phyloP scores from a whole-genome alignment of 2,329 filamentous ascomycete species.

The Drechmeria coniospora region DNA sequence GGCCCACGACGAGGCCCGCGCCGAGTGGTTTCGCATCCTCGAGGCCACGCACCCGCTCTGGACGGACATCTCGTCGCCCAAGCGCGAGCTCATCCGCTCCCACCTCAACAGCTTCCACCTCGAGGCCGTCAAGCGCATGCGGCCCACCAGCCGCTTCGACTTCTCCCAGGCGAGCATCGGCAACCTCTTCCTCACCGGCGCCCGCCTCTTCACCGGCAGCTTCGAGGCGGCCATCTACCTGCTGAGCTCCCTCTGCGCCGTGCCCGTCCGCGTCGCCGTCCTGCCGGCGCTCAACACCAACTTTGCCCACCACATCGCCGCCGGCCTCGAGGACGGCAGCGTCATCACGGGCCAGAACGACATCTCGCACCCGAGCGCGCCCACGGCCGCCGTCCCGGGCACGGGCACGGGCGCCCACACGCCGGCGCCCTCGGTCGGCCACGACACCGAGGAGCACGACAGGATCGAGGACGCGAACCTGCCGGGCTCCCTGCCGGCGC shows the following conservation, averaged over 20 bases:
- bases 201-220: constrained; percentile 77
- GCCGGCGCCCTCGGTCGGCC: constrained; percentile 18
- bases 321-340: constrained; percentile 59
- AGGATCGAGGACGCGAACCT: constrained; percentile 65
- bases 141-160: constrained; percentile 60
- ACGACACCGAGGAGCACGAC: constrained; percentile 41
- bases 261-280: constrained; percentile 61
- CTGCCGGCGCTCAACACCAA: constrained; percentile 89
- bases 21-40: constrained; percentile 80
- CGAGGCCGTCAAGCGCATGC: constrained; percentile 61
- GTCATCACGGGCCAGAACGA: constrained; percentile 84
- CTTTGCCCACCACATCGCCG: constrained; percentile 88
- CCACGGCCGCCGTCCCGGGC: constrained; percentile 29
- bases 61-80: constrained; percentile 52
- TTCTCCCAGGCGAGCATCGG: constrained; percentile 64
- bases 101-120: constrained; percentile 64
- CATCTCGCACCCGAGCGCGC: constrained; percentile 68
- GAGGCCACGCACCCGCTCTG: constrained; percentile 69
- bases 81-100: constrained; percentile 62
- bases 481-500: constrained; percentile 63
- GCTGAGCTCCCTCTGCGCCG: constrained; percentile 71
- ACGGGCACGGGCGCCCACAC: constrained; percentile 12
- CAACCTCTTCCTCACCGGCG: constrained; percentile 70
- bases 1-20: constrained; percentile 42
- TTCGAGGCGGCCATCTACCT: constrained; percentile 90